Evolutionary conservation across 805 yeast genomes (phyloP).

Genomic region (Wickerhamiella slavikovae): DNA sequence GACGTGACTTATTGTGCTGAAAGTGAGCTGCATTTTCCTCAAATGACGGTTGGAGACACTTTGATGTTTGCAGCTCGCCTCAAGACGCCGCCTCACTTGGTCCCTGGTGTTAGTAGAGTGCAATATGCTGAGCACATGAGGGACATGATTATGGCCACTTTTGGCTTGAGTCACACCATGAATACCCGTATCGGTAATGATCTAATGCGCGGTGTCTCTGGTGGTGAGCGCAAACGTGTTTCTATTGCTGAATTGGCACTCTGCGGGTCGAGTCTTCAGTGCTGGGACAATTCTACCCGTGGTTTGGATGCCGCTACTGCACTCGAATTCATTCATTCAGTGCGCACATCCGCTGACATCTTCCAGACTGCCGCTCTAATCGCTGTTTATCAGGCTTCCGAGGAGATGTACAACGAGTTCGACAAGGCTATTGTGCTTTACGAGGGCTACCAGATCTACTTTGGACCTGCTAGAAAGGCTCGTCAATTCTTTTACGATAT

Average conservation of each 20-base stretch:
- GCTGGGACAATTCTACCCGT: slow-evolving; percentile 71
- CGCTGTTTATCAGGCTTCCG: slow-evolving; percentile 51
- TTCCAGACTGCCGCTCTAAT: slow-evolving; percentile 35
- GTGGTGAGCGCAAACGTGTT: slow-evolving; percentile 73
- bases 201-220: slow-evolving; percentile 51
- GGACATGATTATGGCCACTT: slow-evolving; percentile 30
- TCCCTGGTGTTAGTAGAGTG: slow-evolving; percentile 24
- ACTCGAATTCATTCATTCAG: slow-evolving; percentile 44
- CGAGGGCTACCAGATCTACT: slow-evolving; percentile 41
- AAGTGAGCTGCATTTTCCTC: slow-evolving; percentile 56
- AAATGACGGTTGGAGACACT: slow-evolving; percentile 54
- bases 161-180: slow-evolving; percentile 38
- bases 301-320: slow-evolving; percentile 78
- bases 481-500: slow-evolving; percentile 35
- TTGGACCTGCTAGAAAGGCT: slow-evolving; percentile 36
- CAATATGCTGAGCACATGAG: slow-evolving; percentile 28
- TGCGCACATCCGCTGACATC: slow-evolving; percentile 38
- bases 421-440: slow-evolving; percentile 41
- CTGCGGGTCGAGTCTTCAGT: slow-evolving; percentile 38
- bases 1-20: slow-evolving; percentile 24
- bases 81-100: slow-evolving; percentile 38
- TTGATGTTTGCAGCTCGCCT: slow-evolving; percentile 47
- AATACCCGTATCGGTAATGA: slow-evolving; percentile 42
- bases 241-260: slow-evolving; percentile 62
- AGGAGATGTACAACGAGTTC: slow-evolving; percentile 40